phyloP scores from a whole-genome alignment of 495 filamentous ascomycete species.

The Podospora conica region DNA sequence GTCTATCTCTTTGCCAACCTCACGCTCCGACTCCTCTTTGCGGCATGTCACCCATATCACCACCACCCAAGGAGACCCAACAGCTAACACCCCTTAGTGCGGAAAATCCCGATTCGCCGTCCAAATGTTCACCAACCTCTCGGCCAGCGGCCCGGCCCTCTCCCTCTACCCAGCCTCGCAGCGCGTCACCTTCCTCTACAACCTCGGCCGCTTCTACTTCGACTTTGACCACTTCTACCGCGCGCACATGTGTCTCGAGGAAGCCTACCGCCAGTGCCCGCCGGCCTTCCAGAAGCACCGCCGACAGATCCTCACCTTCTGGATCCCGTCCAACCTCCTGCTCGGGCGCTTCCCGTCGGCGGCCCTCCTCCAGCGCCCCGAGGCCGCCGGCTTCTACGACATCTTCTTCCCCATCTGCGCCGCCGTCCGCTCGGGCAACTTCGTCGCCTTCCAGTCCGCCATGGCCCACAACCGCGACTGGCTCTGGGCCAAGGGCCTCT shows the following conservation, averaged over 20 bases:
- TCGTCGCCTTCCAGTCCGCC: constrained; percentile 66
- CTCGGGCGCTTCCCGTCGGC: constrained; percentile 76
- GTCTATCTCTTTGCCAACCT: constrained; percentile 90
- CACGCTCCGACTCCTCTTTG: constrained; percentile 82
- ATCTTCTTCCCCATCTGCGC: constrained; percentile 68
- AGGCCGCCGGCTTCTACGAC: constrained; percentile 61
- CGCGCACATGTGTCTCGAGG: constrained; percentile 65
- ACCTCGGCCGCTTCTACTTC: constrained; percentile 84
- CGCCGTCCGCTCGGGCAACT: constrained; percentile 73
- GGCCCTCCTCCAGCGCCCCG: constrained; percentile 59
- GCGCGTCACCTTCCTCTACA: constrained; percentile 87
- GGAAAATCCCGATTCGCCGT: constrained; percentile 61
- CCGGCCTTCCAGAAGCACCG: constrained; percentile 61
- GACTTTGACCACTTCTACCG: constrained; percentile 72
- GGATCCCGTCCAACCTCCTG: constrained; percentile 76
- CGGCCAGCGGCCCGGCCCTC: constrained; percentile 71
- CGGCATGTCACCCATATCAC: constrained; percentile 40
- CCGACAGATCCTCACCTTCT: constrained; percentile 73
- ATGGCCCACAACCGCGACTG: constrained; percentile 51
- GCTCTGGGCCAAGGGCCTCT: constrained; percentile 70
- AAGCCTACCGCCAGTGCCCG: constrained; percentile 75
- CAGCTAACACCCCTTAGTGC: constrained; percentile 36
- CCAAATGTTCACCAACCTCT: constrained; percentile 86
- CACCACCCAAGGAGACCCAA: neutral
- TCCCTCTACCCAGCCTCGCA: constrained; percentile 78